Evolutionary conservation across 208 protist species (phyloP), one percentile per base, ranked within the genome.

Genomic region (Eutreptiella sp.): DNA sequence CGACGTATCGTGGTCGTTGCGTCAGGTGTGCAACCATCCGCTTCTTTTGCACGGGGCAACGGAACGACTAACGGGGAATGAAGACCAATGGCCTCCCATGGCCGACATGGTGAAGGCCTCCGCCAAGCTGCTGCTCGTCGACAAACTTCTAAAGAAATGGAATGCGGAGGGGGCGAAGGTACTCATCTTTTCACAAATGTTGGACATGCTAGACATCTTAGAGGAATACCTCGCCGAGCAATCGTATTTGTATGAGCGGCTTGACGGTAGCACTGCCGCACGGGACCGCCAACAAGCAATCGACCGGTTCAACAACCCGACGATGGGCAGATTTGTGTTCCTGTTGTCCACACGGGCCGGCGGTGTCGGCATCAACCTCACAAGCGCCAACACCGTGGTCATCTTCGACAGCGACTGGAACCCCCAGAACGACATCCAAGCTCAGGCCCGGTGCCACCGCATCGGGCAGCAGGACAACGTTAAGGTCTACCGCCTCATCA

Each of bases 361-460:
- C 27, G 94, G 96, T 34, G 66, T 99, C 28, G 97, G 97, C 23
- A 71, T 99, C 16, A 99, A 99, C 68, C 69, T 99, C 0, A 94
- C 83, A n/a, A 95, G 95, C 2, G 80, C 90, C 4, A 88, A 94
- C 73, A 93, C 87, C 24, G 94, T 96, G 19, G 89, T 97, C 52
- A 81, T 97, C 36, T 97, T 89, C 73, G 94, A 97, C 65, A 70
- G 76, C 1, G 92, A 98, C 70, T 99, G 92, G 85, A 99, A 99
- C 70, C 95, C 96, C 14, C 92, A 97, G 66, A 83, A 96, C 33
- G 96, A 99, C 70, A 75, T 96, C 9, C 94, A 98, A 76, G 95
- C 94, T 9, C 79, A 89, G 27, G 92, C 94, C 31, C 76, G 95
- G 7, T 81, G 79, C 7, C 93, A 97, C 63, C 76, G 93, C 53